Evolutionary conservation across 495 filamentous ascomycete genomes (phyloP).

Genomic region (Rhypophila decipiens): DNA sequence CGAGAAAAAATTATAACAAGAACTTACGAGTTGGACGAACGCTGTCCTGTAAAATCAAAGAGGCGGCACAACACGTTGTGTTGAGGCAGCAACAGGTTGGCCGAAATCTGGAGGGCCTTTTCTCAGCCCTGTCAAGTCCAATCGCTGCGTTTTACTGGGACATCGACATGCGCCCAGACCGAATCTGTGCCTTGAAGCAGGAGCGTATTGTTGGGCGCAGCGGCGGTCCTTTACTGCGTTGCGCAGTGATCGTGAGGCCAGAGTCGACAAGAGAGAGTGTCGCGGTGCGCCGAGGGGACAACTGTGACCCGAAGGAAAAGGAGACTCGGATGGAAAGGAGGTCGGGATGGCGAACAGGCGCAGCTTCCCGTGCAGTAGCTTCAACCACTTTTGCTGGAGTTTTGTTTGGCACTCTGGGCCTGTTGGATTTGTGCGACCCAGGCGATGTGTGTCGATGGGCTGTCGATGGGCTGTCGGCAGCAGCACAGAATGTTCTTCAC

Average conservation of each 20-base stretch:
- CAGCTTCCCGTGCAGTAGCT: not conserved
- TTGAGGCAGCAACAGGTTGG: constrained; percentile 22
- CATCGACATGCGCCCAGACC: not conserved
- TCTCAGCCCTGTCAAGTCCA: not conserved
- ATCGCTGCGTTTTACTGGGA: not conserved
- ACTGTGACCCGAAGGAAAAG: no score
- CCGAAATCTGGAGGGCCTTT: constrained; percentile 5
- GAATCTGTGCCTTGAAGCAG: not conserved
- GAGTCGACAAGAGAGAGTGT: not conserved
- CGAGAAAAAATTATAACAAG: not conserved
- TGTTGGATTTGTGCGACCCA: no score
- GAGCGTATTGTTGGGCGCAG: not conserved
- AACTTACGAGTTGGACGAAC: constrained; percentile 8
- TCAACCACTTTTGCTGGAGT: no score
- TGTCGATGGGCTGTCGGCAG: not conserved
- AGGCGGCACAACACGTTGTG: constrained; percentile 20
- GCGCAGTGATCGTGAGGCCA: not conserved
- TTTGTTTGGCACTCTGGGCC: no score
- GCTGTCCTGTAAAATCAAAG: constrained; percentile 20
- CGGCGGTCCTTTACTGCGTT: not conserved
- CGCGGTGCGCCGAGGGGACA: no score
- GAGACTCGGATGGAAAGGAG: not conserved
- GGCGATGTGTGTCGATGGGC: no score
- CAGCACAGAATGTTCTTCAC: no score
- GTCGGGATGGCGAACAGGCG: not conserved